Base-by-base conservation (phyloP, 345 rosid genomes). In the Punica granatum region DNA sequence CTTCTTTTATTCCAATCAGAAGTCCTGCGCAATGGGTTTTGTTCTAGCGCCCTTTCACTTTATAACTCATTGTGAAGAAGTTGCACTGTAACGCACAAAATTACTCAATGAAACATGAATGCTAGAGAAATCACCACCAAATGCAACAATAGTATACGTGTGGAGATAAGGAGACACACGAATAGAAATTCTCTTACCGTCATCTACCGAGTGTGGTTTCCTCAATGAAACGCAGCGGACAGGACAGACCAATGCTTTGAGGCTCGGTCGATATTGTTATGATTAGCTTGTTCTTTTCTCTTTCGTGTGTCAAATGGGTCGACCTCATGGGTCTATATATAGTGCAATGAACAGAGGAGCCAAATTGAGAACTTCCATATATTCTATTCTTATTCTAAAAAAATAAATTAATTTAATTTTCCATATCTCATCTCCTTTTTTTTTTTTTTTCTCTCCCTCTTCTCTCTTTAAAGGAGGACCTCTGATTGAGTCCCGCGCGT, bases 401-500 rank as follows among this genome's bases (percentile, higher is more conserved):
- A n/a, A n/a, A n/a, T 25, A 7, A 21, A 37, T 37, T 37, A 37
- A 37, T 37, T 37, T 37, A 37, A 11, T 37, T 25, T 23, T 53
- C 59, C 10, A 23, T 53, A 8, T 53, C 59, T 2, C 59, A 53
- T 23, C 59, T 53, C 15, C 21, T 4, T 53, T 37, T 37, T 37
- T 4, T 37, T 37, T 4, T 37, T 4, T 4, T 37, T 4, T 37
- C 11, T 23, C 59, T 25, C 15, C 21, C 9, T n/a, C 1, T 48
- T 1, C 30, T 31, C 35, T 66, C 60, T 66, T 37, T 32, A 5
- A 32, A n/a, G 15, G 26, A 66, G 42, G 31, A 25, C 60, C 69
- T 21, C 41, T 26, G 31, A 21, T 66, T n/a, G 42, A 48, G 60
- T 19, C 32, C 69, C 69, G 35, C 69, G 32, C 60, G 59, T 48